These are phyloP conservation scores for Parietichytrium sp. DNA, from an alignment of 108 stramenopile species.

Conservation along the genomic window DNA sequence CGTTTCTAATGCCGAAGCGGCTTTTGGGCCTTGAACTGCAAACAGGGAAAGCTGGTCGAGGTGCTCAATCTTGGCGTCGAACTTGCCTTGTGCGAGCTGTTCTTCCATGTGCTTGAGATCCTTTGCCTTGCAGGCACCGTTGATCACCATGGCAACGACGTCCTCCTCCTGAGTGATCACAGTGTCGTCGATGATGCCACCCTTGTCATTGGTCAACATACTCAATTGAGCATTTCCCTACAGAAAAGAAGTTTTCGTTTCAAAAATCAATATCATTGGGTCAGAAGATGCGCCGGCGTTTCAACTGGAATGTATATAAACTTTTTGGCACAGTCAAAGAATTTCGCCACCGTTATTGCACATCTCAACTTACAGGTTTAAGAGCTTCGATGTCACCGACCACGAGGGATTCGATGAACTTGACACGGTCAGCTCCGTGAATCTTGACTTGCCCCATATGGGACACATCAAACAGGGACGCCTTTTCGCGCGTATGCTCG, in stretches of 20 bases:
- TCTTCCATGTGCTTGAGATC: slow-evolving; percentile 83
- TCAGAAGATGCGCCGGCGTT: background rate
- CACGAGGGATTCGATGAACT: slow-evolving; percentile 71
- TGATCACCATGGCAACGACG: slow-evolving; percentile 90
- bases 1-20: slow-evolving; percentile 73
- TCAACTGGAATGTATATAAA: too few species aligned
- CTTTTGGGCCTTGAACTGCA: slow-evolving; percentile 93
- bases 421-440: slow-evolving; percentile 42
- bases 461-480: slow-evolving; percentile 90
- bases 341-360: background rate
- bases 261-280: background rate
- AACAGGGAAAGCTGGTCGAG: slow-evolving; percentile 82
- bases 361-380: background rate
- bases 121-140: slow-evolving; percentile 92
- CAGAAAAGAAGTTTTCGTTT: background rate
- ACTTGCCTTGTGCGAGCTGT: slow-evolving; percentile 57
- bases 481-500: slow-evolving; percentile 77
- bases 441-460: slow-evolving; percentile 93
- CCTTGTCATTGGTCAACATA: slow-evolving; percentile 83
- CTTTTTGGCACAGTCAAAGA: too few species aligned
- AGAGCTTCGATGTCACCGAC: slow-evolving; percentile 87
- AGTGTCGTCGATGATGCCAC: slow-evolving; percentile 95
- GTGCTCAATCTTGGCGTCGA: slow-evolving; percentile 78
- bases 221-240: slow-evolving; percentile 71
- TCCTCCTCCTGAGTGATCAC: slow-evolving; percentile 89